Percentiles rank a stretch among this genome's conserved stretches.
phyloP scores from a whole-genome alignment of 768 basidiomycete genomes.

The Mycena sanguinolenta region DNA sequence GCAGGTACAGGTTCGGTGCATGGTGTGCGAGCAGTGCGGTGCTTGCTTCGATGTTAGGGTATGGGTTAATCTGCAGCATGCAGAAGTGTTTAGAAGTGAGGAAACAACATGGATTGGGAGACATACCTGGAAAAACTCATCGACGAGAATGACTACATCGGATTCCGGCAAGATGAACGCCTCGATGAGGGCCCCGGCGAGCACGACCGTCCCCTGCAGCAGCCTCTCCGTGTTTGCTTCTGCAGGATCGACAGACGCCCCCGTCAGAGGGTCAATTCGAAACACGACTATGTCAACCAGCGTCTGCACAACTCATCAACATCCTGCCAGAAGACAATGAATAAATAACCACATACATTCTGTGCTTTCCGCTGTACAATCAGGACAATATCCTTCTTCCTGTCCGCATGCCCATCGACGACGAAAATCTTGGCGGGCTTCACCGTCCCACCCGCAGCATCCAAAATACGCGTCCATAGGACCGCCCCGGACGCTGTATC shows the following conservation, averaged over 20 bases:
- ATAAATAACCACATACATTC: slow-evolving; percentile 64
- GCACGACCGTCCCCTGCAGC: slow-evolving; percentile 68
- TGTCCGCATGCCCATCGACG: slow-evolving; percentile 59
- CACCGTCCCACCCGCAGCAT: slow-evolving; percentile 66
- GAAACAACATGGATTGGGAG: slow-evolving; percentile 13
- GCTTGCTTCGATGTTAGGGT: slow-evolving; percentile 71
- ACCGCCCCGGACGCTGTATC: slow-evolving; percentile 84
- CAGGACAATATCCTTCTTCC: slow-evolving; percentile 72
- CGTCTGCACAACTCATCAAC: slow-evolving; percentile 50
- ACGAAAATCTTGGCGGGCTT: slow-evolving; percentile 74
- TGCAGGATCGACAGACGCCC: slow-evolving; percentile 60
- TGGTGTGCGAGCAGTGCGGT: slow-evolving; percentile 58
- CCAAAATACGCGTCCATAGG: slow-evolving; percentile 85
- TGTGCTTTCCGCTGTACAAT: slow-evolving; percentile 72
- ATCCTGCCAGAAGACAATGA: slow-evolving; percentile 14
- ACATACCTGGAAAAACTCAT: slow-evolving; percentile 81
- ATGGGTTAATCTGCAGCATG: slow-evolving; percentile 68
- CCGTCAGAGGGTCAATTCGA: slow-evolving; percentile 82
- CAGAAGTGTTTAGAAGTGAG: not conserved
- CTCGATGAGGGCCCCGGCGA: slow-evolving; percentile 71
- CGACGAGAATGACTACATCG: slow-evolving; percentile 75
- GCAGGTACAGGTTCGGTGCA: slow-evolving; percentile 65
- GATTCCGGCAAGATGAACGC: slow-evolving; percentile 65
- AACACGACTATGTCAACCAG: slow-evolving; percentile 81
- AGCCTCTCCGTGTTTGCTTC: slow-evolving; percentile 54